phyloP scores from a whole-genome alignment of 768 basidiomycete species.

The Tylopilus vinaceipallidus region DNA sequence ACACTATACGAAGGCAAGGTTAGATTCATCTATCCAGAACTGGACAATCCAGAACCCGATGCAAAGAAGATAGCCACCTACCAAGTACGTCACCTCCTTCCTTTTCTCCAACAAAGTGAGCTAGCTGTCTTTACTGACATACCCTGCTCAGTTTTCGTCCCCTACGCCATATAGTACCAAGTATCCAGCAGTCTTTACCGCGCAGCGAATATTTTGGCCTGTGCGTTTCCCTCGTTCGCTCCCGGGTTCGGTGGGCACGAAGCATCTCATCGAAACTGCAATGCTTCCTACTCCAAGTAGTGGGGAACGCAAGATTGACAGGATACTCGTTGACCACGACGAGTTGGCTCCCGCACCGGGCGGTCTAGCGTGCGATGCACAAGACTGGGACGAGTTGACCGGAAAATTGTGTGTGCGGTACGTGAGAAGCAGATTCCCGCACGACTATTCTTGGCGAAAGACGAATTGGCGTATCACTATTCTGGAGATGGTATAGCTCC shows the following conservation, averaged over 20 bases:
- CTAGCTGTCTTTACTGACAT: neutral
- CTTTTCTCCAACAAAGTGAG: neutral
- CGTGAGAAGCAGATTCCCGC: constrained; percentile 20
- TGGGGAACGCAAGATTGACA: constrained; percentile 18
- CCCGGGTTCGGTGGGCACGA: constrained; percentile 5
- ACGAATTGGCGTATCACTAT: constrained; percentile 23
- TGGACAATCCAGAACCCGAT: constrained; percentile 17
- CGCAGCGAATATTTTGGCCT: constrained; percentile 32
- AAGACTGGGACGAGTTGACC: constrained; percentile 34
- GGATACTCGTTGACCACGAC: constrained; percentile 22
- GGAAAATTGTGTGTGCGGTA: constrained; percentile 28
- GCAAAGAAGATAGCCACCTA: constrained; percentile 18
- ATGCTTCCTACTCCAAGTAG: constrained; percentile 15
- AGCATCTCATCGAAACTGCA: constrained; percentile 23
- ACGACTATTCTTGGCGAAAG: constrained; percentile 25
- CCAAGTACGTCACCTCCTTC: constrained; percentile 9
- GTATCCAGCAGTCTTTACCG: constrained; percentile 22
- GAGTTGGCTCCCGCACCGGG: constrained; percentile 12
- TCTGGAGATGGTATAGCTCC: constrained; percentile 24
- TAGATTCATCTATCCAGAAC: constrained; percentile 25
- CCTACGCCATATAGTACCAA: constrained; percentile 15
- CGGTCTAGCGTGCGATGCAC: constrained; percentile 18
- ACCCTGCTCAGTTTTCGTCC: constrained; percentile 18
- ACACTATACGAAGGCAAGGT: constrained; percentile 27
- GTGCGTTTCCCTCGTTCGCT: constrained; percentile 12